phyloP scores from a whole-genome alignment of 495 filamentous ascomycete genomes.

The Aspergillus steynii region DNA sequence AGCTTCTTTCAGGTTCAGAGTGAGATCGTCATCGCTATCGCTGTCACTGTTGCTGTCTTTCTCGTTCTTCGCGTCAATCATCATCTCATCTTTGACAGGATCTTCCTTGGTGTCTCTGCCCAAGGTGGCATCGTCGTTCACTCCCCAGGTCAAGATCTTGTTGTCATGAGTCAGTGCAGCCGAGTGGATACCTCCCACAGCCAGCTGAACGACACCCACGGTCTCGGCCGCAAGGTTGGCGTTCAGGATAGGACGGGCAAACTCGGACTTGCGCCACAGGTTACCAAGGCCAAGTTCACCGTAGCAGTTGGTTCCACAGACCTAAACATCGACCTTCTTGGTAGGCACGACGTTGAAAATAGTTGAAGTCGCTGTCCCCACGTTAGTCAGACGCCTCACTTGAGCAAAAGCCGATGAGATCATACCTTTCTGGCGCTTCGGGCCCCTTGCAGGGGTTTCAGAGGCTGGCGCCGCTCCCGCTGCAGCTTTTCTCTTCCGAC shows the following conservation, averaged over 20 bases:
- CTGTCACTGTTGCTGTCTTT: conserved; percentile 30
- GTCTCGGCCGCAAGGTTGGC: conserved; percentile 39
- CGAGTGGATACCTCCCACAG: conserved; percentile 67
- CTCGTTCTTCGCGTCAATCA: conserved; percentile 39
- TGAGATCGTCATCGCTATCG: conserved; percentile 47
- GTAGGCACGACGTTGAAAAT: conserved; percentile 25
- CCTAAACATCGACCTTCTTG: conserved; percentile 49
- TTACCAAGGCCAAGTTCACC: conserved; percentile 57
- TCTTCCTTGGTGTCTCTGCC: conserved; percentile 62
- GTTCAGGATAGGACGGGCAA: conserved; percentile 55
- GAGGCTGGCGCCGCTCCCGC: neutral
- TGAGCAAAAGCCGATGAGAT: neutral
- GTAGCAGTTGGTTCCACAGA: conserved; percentile 49
- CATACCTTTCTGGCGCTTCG: neutral
- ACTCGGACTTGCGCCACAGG: conserved; percentile 43
- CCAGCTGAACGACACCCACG: conserved; percentile 60
- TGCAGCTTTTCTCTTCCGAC: neutral
- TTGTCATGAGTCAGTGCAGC: conserved; percentile 66
- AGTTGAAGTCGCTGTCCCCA: neutral
- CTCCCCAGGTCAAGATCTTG: conserved; percentile 69
- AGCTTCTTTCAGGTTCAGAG: conserved; percentile 59
- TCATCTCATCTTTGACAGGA: conserved; percentile 36
- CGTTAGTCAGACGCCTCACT: neutral
- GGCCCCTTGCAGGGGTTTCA: neutral
- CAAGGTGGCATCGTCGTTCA: conserved; percentile 71